These are phyloP conservation scores for Trichoderma atroviride DNA, from an alignment of 2,329 filamentous ascomycete species.

Conservation along the genomic window DNA sequence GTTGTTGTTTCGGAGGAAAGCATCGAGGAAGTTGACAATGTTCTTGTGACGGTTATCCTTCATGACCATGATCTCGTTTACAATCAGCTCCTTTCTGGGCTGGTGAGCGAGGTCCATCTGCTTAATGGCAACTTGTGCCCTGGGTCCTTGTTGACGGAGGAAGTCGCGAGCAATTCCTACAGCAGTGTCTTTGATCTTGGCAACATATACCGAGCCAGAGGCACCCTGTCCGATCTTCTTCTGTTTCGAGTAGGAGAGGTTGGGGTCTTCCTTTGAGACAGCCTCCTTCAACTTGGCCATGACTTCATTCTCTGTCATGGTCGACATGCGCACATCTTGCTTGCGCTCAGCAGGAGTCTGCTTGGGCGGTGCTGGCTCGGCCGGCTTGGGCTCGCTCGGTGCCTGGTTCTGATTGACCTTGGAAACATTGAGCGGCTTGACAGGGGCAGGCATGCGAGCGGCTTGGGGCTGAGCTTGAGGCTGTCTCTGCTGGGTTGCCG, in stretches of 20 bases:
- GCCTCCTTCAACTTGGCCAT: constrained; percentile 95
- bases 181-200: constrained; percentile 87
- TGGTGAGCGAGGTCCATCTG: constrained; percentile 99
- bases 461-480: constrained; percentile 49
- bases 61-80: constrained; percentile 99
- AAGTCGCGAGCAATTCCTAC: constrained; percentile 83
- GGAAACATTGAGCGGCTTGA: constrained; percentile 79
- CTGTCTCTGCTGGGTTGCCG: constrained; percentile 53
- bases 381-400: constrained; percentile 78
- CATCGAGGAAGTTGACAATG: constrained; percentile 98
- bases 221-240: constrained; percentile 99
- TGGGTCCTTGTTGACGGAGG: constrained; percentile 74
- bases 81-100: constrained; percentile 95
- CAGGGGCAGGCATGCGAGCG: constrained; percentile 60
- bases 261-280: constrained; percentile 92
- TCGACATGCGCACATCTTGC: constrained; percentile 97
- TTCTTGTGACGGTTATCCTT: constrained; percentile 98
- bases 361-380: constrained; percentile 84
- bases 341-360: constrained; percentile 70
- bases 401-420: constrained; percentile 58
- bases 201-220: constrained; percentile 96
- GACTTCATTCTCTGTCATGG: constrained; percentile 95
- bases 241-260: constrained; percentile 96
- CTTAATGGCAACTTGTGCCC: constrained; percentile 95
- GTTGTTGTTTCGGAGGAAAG: constrained; percentile 92